Conservation (phyloP, 768 basidiomycete genomes). For the Lactifluus pinguis region DNA sequence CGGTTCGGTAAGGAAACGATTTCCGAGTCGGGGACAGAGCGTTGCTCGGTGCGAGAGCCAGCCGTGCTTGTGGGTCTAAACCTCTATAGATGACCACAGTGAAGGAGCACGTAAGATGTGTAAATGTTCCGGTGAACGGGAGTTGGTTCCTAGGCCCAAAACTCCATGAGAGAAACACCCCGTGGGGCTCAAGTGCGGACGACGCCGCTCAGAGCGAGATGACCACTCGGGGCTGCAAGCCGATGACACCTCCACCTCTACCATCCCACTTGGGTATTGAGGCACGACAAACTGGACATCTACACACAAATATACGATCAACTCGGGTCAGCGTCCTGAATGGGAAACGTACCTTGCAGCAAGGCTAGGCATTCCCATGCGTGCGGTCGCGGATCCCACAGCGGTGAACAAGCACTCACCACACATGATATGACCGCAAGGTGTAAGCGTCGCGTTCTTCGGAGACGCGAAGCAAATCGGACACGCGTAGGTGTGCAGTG, state of each 20-base stretch:
- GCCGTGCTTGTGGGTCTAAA: neutral
- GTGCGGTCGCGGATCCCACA: slow-evolving; percentile 10
- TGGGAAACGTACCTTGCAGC: slow-evolving; percentile 13
- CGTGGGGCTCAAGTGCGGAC: neutral
- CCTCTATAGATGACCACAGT: neutral
- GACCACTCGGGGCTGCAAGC: slow-evolving; percentile 17
- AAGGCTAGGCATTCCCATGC: slow-evolving; percentile 15
- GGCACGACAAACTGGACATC: slow-evolving; percentile 20
- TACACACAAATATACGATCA: neutral
- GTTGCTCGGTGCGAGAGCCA: too few species aligned
- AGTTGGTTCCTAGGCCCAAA: neutral
- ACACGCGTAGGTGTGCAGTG: slow-evolving; percentile 16
- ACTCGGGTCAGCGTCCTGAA: neutral
- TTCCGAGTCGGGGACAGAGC: neutral
- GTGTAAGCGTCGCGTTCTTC: slow-evolving; percentile 18
- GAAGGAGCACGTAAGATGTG: neutral
- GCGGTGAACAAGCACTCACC: slow-evolving; percentile 20
- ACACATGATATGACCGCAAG: slow-evolving; percentile 21
- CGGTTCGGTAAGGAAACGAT: neutral
- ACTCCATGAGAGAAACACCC: neutral
- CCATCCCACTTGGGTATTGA: slow-evolving; percentile 18
- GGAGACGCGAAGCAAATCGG: slow-evolving; percentile 19
- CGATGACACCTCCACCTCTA: slow-evolving; percentile 19
- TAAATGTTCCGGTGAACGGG: neutral
- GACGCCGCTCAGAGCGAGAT: slow-evolving; percentile 7